These are phyloP conservation scores for Globisporangium recalcitrans DNA, from an alignment of 352 stramenopile species.

Conservation along the genomic window DNA sequence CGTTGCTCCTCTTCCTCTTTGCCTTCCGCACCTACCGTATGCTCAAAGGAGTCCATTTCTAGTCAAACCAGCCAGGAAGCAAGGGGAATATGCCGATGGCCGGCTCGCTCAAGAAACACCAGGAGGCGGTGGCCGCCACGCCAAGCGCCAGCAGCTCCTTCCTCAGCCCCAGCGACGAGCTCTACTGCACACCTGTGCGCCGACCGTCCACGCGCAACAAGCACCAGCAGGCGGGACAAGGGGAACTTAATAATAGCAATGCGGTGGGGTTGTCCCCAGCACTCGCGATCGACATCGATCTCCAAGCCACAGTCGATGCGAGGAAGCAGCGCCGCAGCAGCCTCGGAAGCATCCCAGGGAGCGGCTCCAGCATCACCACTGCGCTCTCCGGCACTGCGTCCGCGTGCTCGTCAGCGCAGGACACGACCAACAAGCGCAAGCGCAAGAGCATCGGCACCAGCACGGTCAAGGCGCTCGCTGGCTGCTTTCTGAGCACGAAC, in stretches of 20 bases:
- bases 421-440: conserved; percentile 41
- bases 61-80: background rate
- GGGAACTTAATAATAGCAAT: conserved; percentile 14
- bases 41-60: background rate
- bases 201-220: background rate
- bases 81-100: conserved; percentile 16
- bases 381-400: background rate
- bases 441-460: conserved; percentile 40
- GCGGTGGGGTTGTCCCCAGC: background rate
- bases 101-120: conserved; percentile 16
- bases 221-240: background rate
- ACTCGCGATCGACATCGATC: conserved; percentile 8
- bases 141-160: conserved; percentile 3
- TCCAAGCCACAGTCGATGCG: conserved; percentile 15
- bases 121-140: conserved; percentile 5
- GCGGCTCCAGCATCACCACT: background rate
- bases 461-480: conserved; percentile 21
- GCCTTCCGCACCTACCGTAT: background rate
- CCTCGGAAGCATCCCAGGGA: conserved; percentile 8
- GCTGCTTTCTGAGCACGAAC: conserved; percentile 17
- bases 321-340: conserved; percentile 18
- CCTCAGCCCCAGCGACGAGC: background rate
- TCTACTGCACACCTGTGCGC: conserved; percentile 16
- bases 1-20: conserved; percentile 1
- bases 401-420: background rate